Percentiles rank a stretch among this genome's conserved stretches.
Conservation (phyloP, 192 early-diverging fungal species). For the Podochytrium sp. region DNA sequence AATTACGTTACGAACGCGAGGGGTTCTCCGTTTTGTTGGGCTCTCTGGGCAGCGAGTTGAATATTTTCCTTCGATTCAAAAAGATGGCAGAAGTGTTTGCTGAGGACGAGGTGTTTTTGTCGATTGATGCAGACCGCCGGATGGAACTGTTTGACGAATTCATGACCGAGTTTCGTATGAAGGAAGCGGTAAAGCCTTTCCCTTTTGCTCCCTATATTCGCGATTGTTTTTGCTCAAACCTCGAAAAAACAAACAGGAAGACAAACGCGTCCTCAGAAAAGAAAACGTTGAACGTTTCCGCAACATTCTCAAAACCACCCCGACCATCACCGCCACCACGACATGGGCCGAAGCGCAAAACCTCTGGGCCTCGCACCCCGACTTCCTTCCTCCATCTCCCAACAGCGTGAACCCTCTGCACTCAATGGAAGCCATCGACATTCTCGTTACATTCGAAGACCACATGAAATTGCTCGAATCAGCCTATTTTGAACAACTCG, state of each 20-base stretch:
- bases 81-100: constrained; percentile 58
- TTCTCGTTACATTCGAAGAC: constrained; percentile 81
- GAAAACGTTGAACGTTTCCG: constrained; percentile 65
- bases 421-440: constrained; percentile 80
- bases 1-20: constrained; percentile 53
- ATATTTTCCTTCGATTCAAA: constrained; percentile 33
- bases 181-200: constrained; percentile 74
- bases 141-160: constrained; percentile 74
- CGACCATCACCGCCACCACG: constrained; percentile 60
- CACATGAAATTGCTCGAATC: constrained; percentile 71
- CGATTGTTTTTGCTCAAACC: no score
- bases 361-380: constrained; percentile 54
- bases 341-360: constrained; percentile 61
- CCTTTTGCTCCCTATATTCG: no score
- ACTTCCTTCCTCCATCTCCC: constrained; percentile 37
- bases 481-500: constrained; percentile 53
- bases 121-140: constrained; percentile 65
- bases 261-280: constrained; percentile 59
- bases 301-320: constrained; percentile 57
- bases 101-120: constrained; percentile 64
- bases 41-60: constrained; percentile 7
- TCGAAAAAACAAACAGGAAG: constrained; percentile 46
- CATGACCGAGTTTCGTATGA: constrained; percentile 62
- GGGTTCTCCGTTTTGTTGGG: constrained; percentile 59
- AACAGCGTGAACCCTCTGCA: constrained; percentile 48